Conservation (phyloP, 805 yeast species). For the Nakazawaea ambrosiae region DNA sequence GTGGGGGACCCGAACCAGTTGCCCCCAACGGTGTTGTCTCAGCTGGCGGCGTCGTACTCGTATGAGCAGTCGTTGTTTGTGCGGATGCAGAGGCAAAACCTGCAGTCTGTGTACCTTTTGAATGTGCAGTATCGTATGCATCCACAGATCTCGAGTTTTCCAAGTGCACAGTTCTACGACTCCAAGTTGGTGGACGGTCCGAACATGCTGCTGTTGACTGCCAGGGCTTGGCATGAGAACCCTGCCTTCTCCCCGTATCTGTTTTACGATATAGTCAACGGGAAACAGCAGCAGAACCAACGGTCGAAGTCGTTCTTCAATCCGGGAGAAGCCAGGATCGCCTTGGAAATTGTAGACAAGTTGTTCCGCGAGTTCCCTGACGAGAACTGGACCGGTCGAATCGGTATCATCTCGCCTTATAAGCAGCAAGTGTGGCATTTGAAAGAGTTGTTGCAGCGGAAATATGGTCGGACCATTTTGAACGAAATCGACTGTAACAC, state of each 20-base stretch:
- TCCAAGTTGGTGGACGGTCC: slow-evolving; percentile 73
- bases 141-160: slow-evolving; percentile 82
- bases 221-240: slow-evolving; percentile 62
- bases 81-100: slow-evolving; percentile 72
- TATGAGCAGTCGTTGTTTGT: slow-evolving; percentile 94
- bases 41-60: slow-evolving; percentile 68
- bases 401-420: slow-evolving; percentile 93
- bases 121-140: slow-evolving; percentile 98
- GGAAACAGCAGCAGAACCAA: slow-evolving; percentile 58
- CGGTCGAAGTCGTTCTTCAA: slow-evolving; percentile 69
- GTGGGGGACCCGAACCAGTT: slow-evolving; percentile 98
- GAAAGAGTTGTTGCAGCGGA: slow-evolving; percentile 45
- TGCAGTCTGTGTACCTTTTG: slow-evolving; percentile 57
- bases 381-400: slow-evolving; percentile 55
- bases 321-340: slow-evolving; percentile 61
- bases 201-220: slow-evolving; percentile 51
- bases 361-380: slow-evolving; percentile 43
- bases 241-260: slow-evolving; percentile 63
- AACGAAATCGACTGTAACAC: slow-evolving; percentile 83
- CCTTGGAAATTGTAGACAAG: slow-evolving; percentile 55
- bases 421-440: slow-evolving; percentile 73
- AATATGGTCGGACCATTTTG: slow-evolving; percentile 57
- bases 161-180: slow-evolving; percentile 75
- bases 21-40: slow-evolving; percentile 94
- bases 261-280: slow-evolving; percentile 63